phyloP scores from a whole-genome alignment of 192 early-diverging fungal genomes.

The Mortierella alpina region DNA sequence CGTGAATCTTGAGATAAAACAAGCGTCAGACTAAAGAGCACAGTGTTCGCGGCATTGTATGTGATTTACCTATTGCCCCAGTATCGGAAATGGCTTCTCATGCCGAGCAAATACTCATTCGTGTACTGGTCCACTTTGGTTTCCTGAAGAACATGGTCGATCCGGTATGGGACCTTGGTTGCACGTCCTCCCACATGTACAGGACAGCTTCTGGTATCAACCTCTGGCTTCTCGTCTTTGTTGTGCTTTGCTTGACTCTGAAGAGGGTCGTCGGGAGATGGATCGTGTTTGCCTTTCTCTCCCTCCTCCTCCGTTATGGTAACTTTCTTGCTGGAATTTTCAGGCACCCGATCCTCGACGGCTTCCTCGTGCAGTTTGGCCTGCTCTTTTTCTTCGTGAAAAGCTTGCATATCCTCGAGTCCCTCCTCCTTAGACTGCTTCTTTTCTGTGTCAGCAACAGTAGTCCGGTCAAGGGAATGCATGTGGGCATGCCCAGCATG shows the following conservation, averaged over 20 bases:
- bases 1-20: not conserved
- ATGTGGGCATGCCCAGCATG: slow-evolving; percentile 1
- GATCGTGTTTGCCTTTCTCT: not conserved
- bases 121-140: slow-evolving; percentile 62
- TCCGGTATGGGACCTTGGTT: slow-evolving; percentile 47
- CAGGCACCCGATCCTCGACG: not conserved
- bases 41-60: not conserved
- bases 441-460: not conserved
- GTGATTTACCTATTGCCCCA: slow-evolving; percentile 60
- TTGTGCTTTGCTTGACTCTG: not conserved
- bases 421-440: not conserved
- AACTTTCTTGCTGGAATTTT: slow-evolving; percentile 1
- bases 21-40: not conserved
- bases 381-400: not conserved
- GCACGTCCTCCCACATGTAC: slow-evolving; percentile 21
- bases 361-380: not conserved
- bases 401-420: slow-evolving; percentile 10
- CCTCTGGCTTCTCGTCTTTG: not conserved
- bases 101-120: slow-evolving; percentile 65
- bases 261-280: not conserved
- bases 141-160: slow-evolving; percentile 64
- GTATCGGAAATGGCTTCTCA: slow-evolving; percentile 65
- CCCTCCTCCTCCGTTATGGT: slow-evolving; percentile 4
- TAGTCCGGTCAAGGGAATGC: not conserved
- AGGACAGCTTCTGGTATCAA: not conserved